Percentiles rank a stretch among this genome's conserved stretches.
phyloP scores from a whole-genome alignment of 257 asterid genomes.

The Rhazya stricta region DNA sequence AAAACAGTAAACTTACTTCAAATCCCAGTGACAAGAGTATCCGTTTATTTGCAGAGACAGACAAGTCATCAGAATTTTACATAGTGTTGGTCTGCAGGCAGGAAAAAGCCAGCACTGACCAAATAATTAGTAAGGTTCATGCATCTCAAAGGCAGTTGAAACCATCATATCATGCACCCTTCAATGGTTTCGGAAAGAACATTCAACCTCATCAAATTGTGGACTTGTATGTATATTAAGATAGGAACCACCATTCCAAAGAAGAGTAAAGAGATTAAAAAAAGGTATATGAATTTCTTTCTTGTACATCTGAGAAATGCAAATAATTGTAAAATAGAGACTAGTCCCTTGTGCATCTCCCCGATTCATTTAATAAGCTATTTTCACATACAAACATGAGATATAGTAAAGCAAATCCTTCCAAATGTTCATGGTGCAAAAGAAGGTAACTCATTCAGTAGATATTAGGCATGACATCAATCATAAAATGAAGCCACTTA shows the following conservation, averaged over 20 bases:
- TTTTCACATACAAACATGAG: not conserved
- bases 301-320: not conserved
- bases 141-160: not conserved
- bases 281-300: not conserved
- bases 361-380: not conserved
- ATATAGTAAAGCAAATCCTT: not conserved
- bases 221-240: not conserved
- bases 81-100: not conserved
- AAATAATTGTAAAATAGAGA: not conserved
- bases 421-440: not conserved
- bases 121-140: not conserved
- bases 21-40: not conserved
- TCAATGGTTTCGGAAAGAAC: not conserved
- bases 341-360: not conserved
- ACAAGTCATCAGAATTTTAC: not conserved
- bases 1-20: slow-evolving; percentile 18
- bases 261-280: not conserved
- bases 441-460: not conserved
- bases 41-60: not conserved
- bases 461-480: not conserved
- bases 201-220: not conserved
- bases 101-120: not conserved
- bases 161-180: not conserved
- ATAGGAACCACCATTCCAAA: not conserved
- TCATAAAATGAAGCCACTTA: not conserved